These are phyloP conservation scores for Talaromyces liani DNA, from an alignment of 495 filamentous ascomycete species.

Conservation along the genomic window DNA sequence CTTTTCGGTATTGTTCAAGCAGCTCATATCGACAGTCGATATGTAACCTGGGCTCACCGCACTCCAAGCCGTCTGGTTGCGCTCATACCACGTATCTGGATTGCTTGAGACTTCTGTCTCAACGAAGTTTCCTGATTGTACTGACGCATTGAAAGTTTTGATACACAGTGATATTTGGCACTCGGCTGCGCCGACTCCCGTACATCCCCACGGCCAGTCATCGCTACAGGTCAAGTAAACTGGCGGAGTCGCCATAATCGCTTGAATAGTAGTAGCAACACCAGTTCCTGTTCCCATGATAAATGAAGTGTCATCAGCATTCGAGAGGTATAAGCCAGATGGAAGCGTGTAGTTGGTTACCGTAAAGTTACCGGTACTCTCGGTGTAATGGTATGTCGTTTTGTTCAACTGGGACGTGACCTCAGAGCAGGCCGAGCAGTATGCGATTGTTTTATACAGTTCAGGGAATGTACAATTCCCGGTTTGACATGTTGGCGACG, in stretches of 20 bases:
- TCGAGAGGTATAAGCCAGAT: background rate
- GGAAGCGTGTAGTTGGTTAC: background rate
- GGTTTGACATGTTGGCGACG: background rate
- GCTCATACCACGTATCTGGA: background rate
- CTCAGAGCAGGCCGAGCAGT: background rate
- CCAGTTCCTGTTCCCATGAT: background rate
- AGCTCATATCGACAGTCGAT: background rate
- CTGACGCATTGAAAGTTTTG: background rate
- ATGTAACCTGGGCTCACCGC: background rate
- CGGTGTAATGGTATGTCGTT: background rate
- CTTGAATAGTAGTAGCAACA: background rate
- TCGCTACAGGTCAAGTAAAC: background rate
- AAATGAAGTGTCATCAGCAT: background rate
- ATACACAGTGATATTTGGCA: background rate
- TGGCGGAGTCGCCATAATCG: background rate
- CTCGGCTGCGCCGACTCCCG: background rate
- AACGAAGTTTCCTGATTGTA: background rate
- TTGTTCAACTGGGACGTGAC: background rate
- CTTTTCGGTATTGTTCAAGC: background rate
- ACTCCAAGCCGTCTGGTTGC: background rate
- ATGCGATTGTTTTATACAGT: constrained; percentile 19
- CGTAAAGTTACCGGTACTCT: background rate
- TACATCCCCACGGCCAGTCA: background rate
- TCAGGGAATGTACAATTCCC: constrained; percentile 14
- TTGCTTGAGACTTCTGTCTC: background rate